Base-by-base conservation (phyloP, 495 filamentous ascomycete genomes). In the Penicillium coffeae region DNA sequence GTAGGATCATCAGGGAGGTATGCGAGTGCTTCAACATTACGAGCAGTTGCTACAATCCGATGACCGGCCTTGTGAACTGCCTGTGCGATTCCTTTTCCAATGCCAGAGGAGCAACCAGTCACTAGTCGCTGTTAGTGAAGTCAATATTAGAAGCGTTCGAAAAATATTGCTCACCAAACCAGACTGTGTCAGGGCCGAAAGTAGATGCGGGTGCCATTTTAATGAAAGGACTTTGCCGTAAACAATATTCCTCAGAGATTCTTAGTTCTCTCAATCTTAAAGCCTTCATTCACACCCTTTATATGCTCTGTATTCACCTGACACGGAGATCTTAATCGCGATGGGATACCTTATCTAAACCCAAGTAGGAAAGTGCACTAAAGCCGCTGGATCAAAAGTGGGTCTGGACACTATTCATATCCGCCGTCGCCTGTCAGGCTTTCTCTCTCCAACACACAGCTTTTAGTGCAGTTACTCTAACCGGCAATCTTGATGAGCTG, bases 21-120 rank as follows among this genome's bases (percentile, higher is more conserved):
- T 16, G 65, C 57, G 15, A 79, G 60, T 4, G 61, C 45, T 7
- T 56, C 20, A n/a, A 55, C 14, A 33, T 74, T 64, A 42, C 65
- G 63, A 13, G 74, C 71, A 1, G 74, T 81, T 9, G 76, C 78
- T 2, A 79, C 73, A 20, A 82, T 54, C 8, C 68, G 70, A 40
- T 76, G 58, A 22, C 63, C 58, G 8, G 65, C 55, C 21, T 70
- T 59, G 38, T 69, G 51, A 51, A 75, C 55, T 19, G 44, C 50
- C 10, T 58, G 45, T 40, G 71, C 71, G n/a, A 81, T 47, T 16
- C 65, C 57, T 32, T 65, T 68, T 37, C 79, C 77, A 52, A 78
- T 25, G 6, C 60, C 60, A 12, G 57, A 63, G n/a, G 63, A 66
- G 39, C 57, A 63, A 8, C 57, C 55, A 19, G 60, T 63, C 3